A percentile compares a stretch with the other conserved stretches of the same genome.
Conservation (phyloP, 1,139 yeast genomes). For the Kodamaea plutei region DNA sequence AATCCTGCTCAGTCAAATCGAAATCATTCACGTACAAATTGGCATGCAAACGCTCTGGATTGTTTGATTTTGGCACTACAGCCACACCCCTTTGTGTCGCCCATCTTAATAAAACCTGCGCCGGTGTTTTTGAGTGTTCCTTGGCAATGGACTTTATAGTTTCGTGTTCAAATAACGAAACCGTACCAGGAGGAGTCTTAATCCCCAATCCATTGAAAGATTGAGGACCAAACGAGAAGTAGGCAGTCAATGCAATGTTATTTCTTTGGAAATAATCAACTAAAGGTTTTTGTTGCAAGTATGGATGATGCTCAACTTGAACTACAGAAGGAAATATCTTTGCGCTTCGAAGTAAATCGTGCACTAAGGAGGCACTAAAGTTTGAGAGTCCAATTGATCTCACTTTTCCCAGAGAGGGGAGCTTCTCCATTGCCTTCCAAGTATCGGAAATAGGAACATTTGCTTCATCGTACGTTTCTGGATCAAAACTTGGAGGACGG, state of each 20-base stretch:
- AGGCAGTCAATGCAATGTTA: conserved; percentile 72
- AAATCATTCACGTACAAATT: conserved; percentile 56
- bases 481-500: conserved; percentile 74
- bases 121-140: conserved; percentile 48
- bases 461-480: conserved; percentile 51
- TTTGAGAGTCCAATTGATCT: conserved; percentile 82
- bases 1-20: conserved; percentile 49
- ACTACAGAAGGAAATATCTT: conserved; percentile 72
- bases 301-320: conserved; percentile 93
- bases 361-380: conserved; percentile 64
- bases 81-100: conserved; percentile 71
- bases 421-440: conserved; percentile 72
- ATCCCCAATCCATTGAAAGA: conserved; percentile 59
- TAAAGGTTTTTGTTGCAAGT: conserved; percentile 71
- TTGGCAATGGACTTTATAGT: conserved; percentile 50
- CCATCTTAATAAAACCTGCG: conserved; percentile 75
- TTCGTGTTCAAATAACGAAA: conserved; percentile 54
- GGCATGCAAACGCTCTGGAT: conserved; percentile 53
- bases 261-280: conserved; percentile 58
- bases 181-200: conserved; percentile 49
- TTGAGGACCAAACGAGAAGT: conserved; percentile 83
- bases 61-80: conserved; percentile 72
- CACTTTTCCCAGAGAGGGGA: conserved; percentile 56
- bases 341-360: conserved; percentile 70
- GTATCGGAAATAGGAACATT: conserved; percentile 73